Evolutionary conservation across 768 basidiomycete genomes (phyloP), one percentile per base, ranked within the genome.

Genomic region (Hypsizygus marmoreus): DNA sequence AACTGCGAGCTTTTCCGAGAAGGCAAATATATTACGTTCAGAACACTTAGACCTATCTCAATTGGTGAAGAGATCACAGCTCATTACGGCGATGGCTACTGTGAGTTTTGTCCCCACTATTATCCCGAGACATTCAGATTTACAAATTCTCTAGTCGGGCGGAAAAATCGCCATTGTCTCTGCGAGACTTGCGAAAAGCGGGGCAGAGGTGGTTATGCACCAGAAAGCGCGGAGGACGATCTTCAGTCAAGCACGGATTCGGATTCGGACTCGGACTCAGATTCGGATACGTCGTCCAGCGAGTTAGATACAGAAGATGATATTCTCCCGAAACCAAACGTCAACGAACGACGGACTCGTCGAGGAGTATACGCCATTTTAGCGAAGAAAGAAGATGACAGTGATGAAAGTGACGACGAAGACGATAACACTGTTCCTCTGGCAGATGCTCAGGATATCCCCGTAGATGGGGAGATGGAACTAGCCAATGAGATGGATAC

Each of bases 11-110:
- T 93, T 43, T 91, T 92, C 60, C 88, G 91, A 35, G 88, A 91
- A 69, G 91, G 91, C 36, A 81, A 82, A 61, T 90, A 91, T 61
- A 92, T 93, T 68, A 92, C 91, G 20, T 93, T 93, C 67, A 82
- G 88, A 31, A 86, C 88, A 46, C 75, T 91, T 61, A 80, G 83
- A 65, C 77, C 83, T 45, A 91, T 93, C 58, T 73, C 76, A 32
- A 69, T 86, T 19, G 91, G 90, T 24, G 90, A 93, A 66, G 91
- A 93, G 66, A 86, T 93, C 35, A 91, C 90, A 23, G 91, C 91
- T 32, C 88, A 91, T 63, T 93, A 93, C 60, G 91, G 91, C 34
- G 88, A 92, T 67, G 87, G 87, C 35, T 93, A 93, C 65, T 93
- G 90, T 93, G 62, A 70, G 88, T 81, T 48, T 38, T 54, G 37